Evolutionary conservation across 2,329 filamentous ascomycete genomes (phyloP).

Genomic region (Xylaria sp.): DNA sequence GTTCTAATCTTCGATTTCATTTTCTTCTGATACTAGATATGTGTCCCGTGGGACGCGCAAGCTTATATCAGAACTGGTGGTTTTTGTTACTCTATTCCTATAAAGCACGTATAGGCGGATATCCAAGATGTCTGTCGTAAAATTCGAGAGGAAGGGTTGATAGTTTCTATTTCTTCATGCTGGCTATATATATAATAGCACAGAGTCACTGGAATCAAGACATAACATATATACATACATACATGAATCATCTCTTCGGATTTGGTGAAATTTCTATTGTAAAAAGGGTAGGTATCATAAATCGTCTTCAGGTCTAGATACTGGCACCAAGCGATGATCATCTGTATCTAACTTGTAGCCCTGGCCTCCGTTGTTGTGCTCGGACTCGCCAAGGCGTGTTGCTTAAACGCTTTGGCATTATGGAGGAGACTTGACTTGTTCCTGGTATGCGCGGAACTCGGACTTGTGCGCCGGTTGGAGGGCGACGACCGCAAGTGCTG

Average conservation of each 20-base stretch:
- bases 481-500: too few species aligned
- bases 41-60: not conserved
- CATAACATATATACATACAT: not conserved
- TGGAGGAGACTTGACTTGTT: too few species aligned
- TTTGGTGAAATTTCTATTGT: not conserved
- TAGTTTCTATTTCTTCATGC: not conserved
- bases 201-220: not conserved
- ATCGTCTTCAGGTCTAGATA: not conserved
- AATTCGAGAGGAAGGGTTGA: not conserved
- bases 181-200: not conserved
- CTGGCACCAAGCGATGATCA: too few species aligned
- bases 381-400: too few species aligned
- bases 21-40: constrained; percentile 1
- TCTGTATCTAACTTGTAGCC: too few species aligned
- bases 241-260: not conserved
- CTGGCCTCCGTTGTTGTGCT: too few species aligned
- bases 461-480: too few species aligned
- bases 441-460: too few species aligned
- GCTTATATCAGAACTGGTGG: not conserved
- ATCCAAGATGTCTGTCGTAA: not conserved
- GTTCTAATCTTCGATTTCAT: not conserved
- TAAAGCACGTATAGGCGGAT: not conserved
- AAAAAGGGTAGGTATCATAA: not conserved
- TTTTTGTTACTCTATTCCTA: not conserved
- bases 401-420: too few species aligned